These are phyloP conservation scores for Volutella citrinella DNA, from an alignment of 2,329 filamentous ascomycete genomes.

Conservation along the genomic window DNA sequence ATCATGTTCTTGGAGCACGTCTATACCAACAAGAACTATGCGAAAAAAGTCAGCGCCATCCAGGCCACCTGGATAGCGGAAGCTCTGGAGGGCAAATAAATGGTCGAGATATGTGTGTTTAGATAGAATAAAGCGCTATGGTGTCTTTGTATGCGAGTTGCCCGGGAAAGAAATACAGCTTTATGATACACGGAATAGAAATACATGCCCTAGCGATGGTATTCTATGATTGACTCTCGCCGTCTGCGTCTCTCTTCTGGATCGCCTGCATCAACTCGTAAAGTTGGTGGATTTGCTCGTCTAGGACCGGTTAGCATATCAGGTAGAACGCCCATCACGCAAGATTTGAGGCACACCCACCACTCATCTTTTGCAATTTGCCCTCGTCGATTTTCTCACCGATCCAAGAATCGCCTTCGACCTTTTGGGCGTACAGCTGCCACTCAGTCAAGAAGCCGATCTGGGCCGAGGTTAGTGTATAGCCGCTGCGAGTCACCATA, in stretches of 20 bases:
- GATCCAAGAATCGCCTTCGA: conserved; percentile 84
- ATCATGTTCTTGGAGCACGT: conserved; percentile 69
- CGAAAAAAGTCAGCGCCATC: conserved; percentile 62
- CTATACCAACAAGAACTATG: conserved; percentile 64
- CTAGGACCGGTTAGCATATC: conserved; percentile 43
- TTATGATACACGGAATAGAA: conserved; percentile 5
- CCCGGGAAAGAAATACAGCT: too few relatives aligned
- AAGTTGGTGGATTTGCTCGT: conserved; percentile 89
- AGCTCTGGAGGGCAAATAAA: conserved; percentile 35
- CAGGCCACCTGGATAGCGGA: conserved; percentile 59
- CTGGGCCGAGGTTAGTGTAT: conserved; percentile 44
- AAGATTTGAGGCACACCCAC: conserved; percentile 55
- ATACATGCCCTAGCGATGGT: conserved; percentile 13
- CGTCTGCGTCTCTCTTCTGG: conserved; percentile 33
- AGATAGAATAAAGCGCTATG: conserved; percentile 5
- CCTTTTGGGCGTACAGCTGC: conserved; percentile 89
- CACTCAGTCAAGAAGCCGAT: conserved; percentile 96
- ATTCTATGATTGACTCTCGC: conserved; percentile 12
- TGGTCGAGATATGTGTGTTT: background rate
- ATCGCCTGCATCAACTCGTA: conserved; percentile 94
- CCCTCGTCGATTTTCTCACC: conserved; percentile 78
- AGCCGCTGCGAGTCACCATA: too few relatives aligned
- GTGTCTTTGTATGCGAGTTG: too few relatives aligned
- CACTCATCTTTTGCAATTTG: conserved; percentile 93
- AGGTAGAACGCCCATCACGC: too few relatives aligned